These are phyloP conservation scores for Takashimella koratensis DNA, from an alignment of 1,284 basidiomycete species.

Conservation along the genomic window DNA sequence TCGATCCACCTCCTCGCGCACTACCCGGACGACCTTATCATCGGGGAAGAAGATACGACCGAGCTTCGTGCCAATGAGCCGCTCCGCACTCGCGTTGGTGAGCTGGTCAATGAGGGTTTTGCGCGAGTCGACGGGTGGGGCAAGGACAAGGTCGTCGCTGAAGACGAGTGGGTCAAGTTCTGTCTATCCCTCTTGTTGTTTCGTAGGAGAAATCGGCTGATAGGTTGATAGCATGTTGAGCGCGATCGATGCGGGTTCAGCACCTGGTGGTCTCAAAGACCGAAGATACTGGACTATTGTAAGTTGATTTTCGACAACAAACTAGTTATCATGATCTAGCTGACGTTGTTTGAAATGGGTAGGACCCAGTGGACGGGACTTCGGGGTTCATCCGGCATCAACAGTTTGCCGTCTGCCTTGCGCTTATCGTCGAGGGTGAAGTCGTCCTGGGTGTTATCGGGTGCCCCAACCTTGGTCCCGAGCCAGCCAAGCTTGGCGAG, in stretches of 20 bases:
- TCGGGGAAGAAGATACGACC: conserved; percentile 91
- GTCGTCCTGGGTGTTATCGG: conserved; percentile 90
- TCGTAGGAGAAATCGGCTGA: conserved; percentile 38
- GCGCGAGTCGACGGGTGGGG: conserved; percentile 37
- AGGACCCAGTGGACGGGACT: conserved; percentile 46
- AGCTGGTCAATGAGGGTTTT: conserved; percentile 80
- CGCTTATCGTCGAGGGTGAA: conserved; percentile 77
- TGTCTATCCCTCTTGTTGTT: conserved; percentile 62
- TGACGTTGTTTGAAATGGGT: too few species aligned
- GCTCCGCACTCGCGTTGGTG: conserved; percentile 68
- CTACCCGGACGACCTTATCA: conserved; percentile 82
- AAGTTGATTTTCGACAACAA: conserved; percentile 52
- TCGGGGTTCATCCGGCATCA: conserved; percentile 84
- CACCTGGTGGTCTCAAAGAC: conserved; percentile 70
- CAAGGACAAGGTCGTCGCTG: conserved; percentile 30
- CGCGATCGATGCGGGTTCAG: conserved; percentile 81
- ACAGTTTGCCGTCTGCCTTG: conserved; percentile 95
- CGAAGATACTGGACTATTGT: conserved; percentile 56
- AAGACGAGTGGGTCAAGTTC: conserved; percentile 55
- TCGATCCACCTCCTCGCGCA: conserved; percentile 68
- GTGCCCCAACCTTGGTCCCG: conserved; percentile 84
- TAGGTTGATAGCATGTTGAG: conserved; percentile 62
- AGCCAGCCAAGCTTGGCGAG: conserved; percentile 58
- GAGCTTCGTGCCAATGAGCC: conserved; percentile 62
- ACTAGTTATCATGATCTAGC: too few species aligned